A percentile compares a stretch with the other conserved stretches of the same genome.
Evolutionary conservation across 2,329 filamentous ascomycete genomes (phyloP).

Genomic region (Fusarium temperatum): DNA sequence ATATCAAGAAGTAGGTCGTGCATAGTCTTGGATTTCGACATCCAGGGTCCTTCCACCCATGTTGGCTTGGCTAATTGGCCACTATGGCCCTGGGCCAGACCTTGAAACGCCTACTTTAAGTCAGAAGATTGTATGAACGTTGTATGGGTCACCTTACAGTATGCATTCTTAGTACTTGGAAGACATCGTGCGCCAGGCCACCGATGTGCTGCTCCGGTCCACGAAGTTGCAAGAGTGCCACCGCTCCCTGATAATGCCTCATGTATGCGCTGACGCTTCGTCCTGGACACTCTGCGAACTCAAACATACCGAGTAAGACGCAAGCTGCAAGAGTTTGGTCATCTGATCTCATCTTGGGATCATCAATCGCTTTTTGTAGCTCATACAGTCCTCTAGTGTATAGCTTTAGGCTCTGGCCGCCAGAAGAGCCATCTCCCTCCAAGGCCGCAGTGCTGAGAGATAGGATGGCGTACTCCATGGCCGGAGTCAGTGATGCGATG

Average conservation of each 20-base stretch:
- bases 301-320: background rate
- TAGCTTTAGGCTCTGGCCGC: background rate
- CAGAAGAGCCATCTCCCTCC: background rate
- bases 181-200: background rate
- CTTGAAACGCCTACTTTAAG: background rate
- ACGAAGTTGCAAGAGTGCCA: background rate
- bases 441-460: background rate
- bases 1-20: background rate
- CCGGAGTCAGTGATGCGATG: accelerated
- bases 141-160: background rate
- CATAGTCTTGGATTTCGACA: background rate
- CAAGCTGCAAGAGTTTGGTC: background rate
- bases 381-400: background rate
- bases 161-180: background rate
- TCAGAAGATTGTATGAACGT: accelerated
- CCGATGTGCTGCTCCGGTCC: background rate
- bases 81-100: accelerated
- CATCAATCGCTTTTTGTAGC: background rate
- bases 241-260: background rate
- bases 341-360: accelerated
- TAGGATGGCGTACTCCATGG: background rate
- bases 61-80: accelerated
- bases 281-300: background rate
- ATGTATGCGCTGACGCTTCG: background rate
- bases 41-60: background rate